Evolutionary conservation across 306 rosid species (phyloP).

Genomic region (Hippophae tibetana): DNA sequence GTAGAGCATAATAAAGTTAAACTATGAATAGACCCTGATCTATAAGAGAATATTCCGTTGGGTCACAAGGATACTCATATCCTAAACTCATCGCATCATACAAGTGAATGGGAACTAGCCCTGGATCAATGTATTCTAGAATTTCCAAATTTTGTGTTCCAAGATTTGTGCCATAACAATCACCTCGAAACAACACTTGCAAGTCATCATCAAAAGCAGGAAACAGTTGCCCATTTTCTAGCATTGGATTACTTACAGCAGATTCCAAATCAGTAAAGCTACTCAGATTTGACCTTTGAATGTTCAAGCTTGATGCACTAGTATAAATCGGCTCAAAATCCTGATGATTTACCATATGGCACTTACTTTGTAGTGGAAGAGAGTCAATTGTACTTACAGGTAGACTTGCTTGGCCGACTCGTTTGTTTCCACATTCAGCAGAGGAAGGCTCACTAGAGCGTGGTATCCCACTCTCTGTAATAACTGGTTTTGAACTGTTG

Average conservation of each 20-base stretch:
- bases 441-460: slow-evolving; percentile 37
- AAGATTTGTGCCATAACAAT: slow-evolving; percentile 36
- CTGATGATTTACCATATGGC: slow-evolving; percentile 32
- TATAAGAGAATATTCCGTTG: slow-evolving; percentile 48
- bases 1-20: slow-evolving; percentile 37
- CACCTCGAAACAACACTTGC: slow-evolving; percentile 46
- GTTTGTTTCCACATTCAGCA: slow-evolving; percentile 35
- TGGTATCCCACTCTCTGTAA: slow-evolving; percentile 26
- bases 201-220: slow-evolving; percentile 52
- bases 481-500: slow-evolving; percentile 34
- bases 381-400: slow-evolving; percentile 30
- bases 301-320: slow-evolving; percentile 31
- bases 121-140: slow-evolving; percentile 49
- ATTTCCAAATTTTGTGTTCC: slow-evolving; percentile 44
- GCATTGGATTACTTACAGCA: slow-evolving; percentile 35
- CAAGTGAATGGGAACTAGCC: slow-evolving; percentile 41
- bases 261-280: slow-evolving; percentile 42
- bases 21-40: slow-evolving; percentile 75
- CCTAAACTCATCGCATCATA: slow-evolving; percentile 47
- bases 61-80: slow-evolving; percentile 32
- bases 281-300: slow-evolving; percentile 38
- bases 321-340: slow-evolving; percentile 38
- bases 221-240: slow-evolving; percentile 39
- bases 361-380: slow-evolving; percentile 39
- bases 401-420: slow-evolving; percentile 30